A percentile compares a stretch with the other conserved stretches of the same genome.
phyloP scores from a whole-genome alignment of 2,329 filamentous ascomycete genomes.

The Diaporthe capsici region DNA sequence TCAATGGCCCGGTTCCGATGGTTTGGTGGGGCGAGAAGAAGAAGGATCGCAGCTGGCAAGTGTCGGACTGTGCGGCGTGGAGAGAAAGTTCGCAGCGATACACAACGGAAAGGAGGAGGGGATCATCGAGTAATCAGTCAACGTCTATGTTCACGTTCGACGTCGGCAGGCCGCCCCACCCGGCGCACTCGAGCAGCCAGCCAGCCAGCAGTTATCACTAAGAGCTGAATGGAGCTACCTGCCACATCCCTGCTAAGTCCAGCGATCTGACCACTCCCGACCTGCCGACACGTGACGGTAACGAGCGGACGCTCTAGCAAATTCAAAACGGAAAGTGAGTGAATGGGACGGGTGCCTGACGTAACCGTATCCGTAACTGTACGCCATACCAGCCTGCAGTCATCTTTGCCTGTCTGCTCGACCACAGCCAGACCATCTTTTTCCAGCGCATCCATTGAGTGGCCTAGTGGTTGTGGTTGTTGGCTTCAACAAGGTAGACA shows the following conservation, averaged over 20 bases:
- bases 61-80: not conserved
- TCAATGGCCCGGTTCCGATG: not conserved
- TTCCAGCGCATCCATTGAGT: not conserved
- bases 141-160: not conserved
- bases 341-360: slow-evolving; percentile 2
- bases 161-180: not conserved
- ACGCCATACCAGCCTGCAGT: not conserved
- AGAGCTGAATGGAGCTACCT: not conserved
- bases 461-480: not conserved
- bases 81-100: too few relatives aligned
- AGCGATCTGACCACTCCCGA: not conserved
- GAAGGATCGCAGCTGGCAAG: not conserved
- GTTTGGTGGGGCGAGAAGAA: not conserved
- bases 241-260: not conserved
- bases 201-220: not conserved
- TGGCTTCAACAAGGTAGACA: not conserved
- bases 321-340: not conserved
- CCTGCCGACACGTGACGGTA: slow-evolving; percentile 1
- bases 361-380: slow-evolving; percentile 2
- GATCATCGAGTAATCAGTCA: not conserved
- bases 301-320: not conserved
- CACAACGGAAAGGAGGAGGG: not conserved
- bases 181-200: not conserved
- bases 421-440: not conserved
- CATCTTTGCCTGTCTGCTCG: not conserved